Evolutionary conservation across 2,329 filamentous ascomycete genomes (phyloP).

Genomic region (Aspergillus udagawae): DNA sequence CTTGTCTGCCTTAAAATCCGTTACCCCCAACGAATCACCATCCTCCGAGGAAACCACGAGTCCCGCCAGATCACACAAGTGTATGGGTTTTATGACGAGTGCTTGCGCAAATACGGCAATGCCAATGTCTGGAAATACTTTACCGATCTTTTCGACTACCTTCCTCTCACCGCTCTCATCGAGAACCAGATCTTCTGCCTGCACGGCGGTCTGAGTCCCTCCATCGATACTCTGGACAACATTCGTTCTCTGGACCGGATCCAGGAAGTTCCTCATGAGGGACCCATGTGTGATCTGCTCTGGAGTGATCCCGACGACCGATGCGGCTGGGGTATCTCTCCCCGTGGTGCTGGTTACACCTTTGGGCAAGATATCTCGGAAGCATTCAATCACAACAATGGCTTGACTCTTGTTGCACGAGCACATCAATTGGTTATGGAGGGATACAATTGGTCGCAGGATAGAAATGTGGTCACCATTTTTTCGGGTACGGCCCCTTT

Average conservation of each 20-base stretch:
- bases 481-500: conserved; percentile 69
- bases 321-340: conserved; percentile 93
- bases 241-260: conserved; percentile 93
- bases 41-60: conserved; percentile 98
- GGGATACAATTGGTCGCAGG: conserved; percentile 99
- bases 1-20: conserved; percentile 96
- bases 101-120: conserved; percentile 96
- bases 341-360: conserved; percentile 89
- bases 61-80: conserved; percentile 98
- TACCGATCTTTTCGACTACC: conserved; percentile 97
- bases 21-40: conserved; percentile 96
- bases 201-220: conserved; percentile 93
- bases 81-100: conserved; percentile 99
- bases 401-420: conserved; percentile 87
- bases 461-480: conserved; percentile 96
- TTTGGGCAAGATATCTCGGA: conserved; percentile 97
- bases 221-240: conserved; percentile 91
- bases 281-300: conserved; percentile 94
- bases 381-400: conserved; percentile 99
- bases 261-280: conserved; percentile 97
- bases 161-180: conserved; percentile 93
- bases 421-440: conserved; percentile 99
- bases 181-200: conserved; percentile 99
- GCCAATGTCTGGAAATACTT: conserved; percentile 99
- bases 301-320: conserved; percentile 98